Evolutionary conservation across 805 yeast species (phyloP).

Genomic region (Ogataea philodendri): DNA sequence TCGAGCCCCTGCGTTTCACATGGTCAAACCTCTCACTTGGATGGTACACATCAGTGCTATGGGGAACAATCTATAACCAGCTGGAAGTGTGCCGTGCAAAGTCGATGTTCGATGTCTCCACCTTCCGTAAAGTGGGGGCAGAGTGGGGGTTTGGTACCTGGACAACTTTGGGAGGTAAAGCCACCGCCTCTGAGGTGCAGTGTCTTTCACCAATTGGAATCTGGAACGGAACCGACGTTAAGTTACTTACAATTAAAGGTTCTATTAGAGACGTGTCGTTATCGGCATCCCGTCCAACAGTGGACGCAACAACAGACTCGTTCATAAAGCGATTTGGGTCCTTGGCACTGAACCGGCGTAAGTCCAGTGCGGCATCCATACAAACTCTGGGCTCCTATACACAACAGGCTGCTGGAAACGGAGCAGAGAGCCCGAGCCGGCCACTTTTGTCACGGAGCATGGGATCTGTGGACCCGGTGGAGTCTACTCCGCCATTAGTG

Average conservation of each 20-base stretch:
- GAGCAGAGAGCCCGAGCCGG: conserved; percentile 6
- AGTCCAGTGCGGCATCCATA: conserved; percentile 29
- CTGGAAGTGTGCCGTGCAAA: conserved; percentile 36
- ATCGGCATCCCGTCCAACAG: conserved; percentile 41
- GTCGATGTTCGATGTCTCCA: conserved; percentile 32
- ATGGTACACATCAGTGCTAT: conserved; percentile 70
- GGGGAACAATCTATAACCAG: conserved; percentile 52
- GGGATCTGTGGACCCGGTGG: neutral
- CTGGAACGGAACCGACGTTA: conserved; percentile 48
- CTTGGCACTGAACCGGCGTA: conserved; percentile 32
- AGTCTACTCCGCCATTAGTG: conserved; percentile 14
- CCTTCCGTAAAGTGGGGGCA: conserved; percentile 35
- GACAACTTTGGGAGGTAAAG: conserved; percentile 12
- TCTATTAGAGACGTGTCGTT: conserved; percentile 20
- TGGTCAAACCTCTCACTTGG: conserved; percentile 69
- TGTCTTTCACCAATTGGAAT: conserved; percentile 31
- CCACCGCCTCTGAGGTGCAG: conserved; percentile 8
- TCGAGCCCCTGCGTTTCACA: conserved; percentile 49
- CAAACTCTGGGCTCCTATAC: conserved; percentile 12
- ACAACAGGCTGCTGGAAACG: neutral
- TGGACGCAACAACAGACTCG: conserved; percentile 47
- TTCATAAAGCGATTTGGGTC: conserved; percentile 49
- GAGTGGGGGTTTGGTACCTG: conserved; percentile 35
- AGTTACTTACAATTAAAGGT: conserved; percentile 39
- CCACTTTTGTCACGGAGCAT: conserved; percentile 6